These are phyloP conservation scores for Candida dajiaensis DNA, from an alignment of 805 yeast genomes.

Conservation along the genomic window DNA sequence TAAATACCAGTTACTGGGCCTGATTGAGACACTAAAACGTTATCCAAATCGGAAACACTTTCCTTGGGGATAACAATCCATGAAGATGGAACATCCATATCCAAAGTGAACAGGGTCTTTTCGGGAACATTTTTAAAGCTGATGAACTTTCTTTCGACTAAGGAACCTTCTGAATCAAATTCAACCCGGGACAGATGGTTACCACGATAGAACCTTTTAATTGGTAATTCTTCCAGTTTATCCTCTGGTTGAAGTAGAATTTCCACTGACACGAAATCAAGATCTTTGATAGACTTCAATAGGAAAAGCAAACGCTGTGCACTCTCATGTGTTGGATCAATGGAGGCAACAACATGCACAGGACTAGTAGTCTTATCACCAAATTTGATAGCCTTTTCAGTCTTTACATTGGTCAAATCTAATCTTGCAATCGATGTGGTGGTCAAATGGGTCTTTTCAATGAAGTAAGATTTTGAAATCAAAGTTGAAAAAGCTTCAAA, in stretches of 20 bases:
- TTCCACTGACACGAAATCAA: slow-evolving; percentile 46
- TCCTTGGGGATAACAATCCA: slow-evolving; percentile 61
- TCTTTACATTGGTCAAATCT: slow-evolving; percentile 33
- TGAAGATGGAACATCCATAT: slow-evolving; percentile 52
- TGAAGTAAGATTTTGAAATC: slow-evolving; percentile 39
- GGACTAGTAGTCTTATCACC: slow-evolving; percentile 26
- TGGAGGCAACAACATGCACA: slow-evolving; percentile 50
- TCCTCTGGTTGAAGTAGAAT: slow-evolving; percentile 55
- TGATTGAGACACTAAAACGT: slow-evolving; percentile 39
- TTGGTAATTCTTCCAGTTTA: slow-evolving; percentile 35
- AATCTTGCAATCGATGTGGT: slow-evolving; percentile 40
- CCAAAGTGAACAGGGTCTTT: slow-evolving; percentile 45
- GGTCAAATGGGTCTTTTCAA: slow-evolving; percentile 22
- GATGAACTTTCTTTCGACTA: slow-evolving; percentile 24
- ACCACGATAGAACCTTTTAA: slow-evolving; percentile 56
- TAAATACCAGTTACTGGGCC: slow-evolving; percentile 38
- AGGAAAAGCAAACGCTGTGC: slow-evolving; percentile 60
- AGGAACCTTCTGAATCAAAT: slow-evolving; percentile 24
- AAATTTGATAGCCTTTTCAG: slow-evolving; percentile 18
- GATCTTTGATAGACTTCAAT: slow-evolving; percentile 33
- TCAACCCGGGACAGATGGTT: slow-evolving; percentile 30
- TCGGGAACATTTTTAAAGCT: slow-evolving; percentile 45
- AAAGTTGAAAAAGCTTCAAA: slow-evolving; percentile 40
- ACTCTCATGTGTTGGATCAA: slow-evolving; percentile 68
- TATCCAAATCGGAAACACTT: slow-evolving; percentile 56